These are phyloP conservation scores for Coniferiporia weirii DNA, from an alignment of 1,284 basidiomycete species.

Conservation along the genomic window DNA sequence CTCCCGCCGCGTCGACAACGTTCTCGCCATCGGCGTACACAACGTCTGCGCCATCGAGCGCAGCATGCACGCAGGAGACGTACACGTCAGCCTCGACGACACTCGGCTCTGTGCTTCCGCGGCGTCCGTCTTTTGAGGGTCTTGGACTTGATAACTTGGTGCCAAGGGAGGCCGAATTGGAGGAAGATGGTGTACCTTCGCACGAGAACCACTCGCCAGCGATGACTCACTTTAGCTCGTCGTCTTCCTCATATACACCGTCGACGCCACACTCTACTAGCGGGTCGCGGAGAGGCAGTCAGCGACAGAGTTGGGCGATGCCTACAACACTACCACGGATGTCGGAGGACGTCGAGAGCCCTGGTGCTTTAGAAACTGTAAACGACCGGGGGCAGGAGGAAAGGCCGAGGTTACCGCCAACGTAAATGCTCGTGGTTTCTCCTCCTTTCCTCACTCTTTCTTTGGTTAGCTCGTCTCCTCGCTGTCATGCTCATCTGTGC, in stretches of 20 bases:
- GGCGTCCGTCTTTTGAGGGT: not conserved
- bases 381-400: not conserved
- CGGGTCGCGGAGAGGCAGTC: not conserved
- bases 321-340: constrained; percentile 3
- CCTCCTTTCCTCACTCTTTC: too few relatives aligned
- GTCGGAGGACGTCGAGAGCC: constrained; percentile 7
- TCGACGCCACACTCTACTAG: not conserved
- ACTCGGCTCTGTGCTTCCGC: not conserved
- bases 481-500: too few relatives aligned
- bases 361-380: not conserved
- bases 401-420: not conserved
- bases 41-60: not conserved
- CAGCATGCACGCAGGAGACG: not conserved
- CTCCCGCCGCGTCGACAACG: constrained; percentile 34
- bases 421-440: not conserved
- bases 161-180: not conserved
- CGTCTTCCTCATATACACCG: not conserved
- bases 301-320: constrained; percentile 8
- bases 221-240: not conserved
- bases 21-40: not conserved
- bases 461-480: too few relatives aligned
- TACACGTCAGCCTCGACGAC: too few relatives aligned
- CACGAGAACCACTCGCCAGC: not conserved
- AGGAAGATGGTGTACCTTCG: not conserved
- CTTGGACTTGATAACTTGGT: not conserved